Conservation (phyloP, 164 flowering plant genomes). For the Vitis amurensis region DNA sequence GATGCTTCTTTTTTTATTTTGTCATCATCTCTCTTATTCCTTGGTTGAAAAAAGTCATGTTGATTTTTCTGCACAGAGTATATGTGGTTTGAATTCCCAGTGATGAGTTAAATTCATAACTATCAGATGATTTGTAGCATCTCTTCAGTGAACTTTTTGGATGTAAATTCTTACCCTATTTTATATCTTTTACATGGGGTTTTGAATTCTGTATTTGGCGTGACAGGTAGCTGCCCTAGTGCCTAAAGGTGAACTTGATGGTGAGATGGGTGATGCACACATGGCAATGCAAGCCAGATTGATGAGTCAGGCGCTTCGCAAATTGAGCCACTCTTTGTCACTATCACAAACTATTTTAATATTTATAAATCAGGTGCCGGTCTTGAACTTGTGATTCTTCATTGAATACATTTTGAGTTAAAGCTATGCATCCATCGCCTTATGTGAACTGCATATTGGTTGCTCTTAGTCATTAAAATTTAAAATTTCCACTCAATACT, state of each 20-base stretch:
- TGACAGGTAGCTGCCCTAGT: constrained; percentile 95
- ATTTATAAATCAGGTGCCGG: constrained; percentile 81
- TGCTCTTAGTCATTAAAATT: background rate
- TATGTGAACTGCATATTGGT: constrained; percentile 3
- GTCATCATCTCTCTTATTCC: too few relatives aligned
- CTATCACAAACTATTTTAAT: constrained; percentile 76
- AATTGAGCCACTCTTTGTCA: constrained; percentile 88
- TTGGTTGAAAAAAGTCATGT: too few relatives aligned
- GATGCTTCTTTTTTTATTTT: too few relatives aligned
- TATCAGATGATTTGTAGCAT: background rate
- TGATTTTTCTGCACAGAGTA: background rate
- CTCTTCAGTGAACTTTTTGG: background rate
- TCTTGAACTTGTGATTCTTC: background rate
- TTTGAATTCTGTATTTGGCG: background rate
- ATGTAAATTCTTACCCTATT: background rate
- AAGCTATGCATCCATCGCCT: background rate
- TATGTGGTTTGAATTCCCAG: background rate
- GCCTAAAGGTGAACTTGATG: constrained; percentile 96
- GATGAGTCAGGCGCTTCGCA: constrained; percentile 98
- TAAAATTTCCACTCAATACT: background rate
- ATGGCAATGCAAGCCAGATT: constrained; percentile 98
- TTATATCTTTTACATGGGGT: background rate
- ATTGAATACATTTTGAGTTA: background rate
- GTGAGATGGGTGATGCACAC: constrained; percentile 99
- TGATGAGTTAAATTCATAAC: background rate